Percentiles rank a stretch among this genome's conserved stretches.
phyloP scores from a whole-genome alignment of 2,329 filamentous ascomycete species.

The Botryotinia globosa region DNA sequence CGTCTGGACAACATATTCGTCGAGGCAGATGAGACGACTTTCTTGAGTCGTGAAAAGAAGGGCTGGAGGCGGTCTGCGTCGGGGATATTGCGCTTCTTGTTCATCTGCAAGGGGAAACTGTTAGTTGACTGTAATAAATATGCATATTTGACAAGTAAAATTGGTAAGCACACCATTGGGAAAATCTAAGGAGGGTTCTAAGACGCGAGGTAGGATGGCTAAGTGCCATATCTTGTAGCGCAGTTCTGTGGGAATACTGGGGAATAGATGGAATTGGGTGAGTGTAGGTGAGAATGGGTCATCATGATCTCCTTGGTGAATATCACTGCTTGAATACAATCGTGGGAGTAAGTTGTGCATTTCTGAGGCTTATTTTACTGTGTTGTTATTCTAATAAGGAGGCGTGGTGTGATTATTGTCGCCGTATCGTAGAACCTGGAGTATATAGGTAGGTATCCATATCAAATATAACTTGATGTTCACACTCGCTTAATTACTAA shows the following conservation, averaged over 20 bases:
- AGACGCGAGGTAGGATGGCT: slow-evolving; percentile 20
- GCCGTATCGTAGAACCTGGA: neutral
- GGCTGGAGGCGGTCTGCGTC: neutral
- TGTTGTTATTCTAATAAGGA: neutral
- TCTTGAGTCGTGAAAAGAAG: neutral
- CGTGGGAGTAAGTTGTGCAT: neutral
- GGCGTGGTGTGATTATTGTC: neutral
- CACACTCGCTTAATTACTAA: slow-evolving; percentile 5
- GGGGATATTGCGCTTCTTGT: neutral
- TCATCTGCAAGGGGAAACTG: neutral
- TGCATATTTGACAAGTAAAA: neutral
- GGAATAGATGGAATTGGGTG: slow-evolving; percentile 23
- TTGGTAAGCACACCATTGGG: neutral
- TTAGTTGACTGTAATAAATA: neutral
- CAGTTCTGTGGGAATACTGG: slow-evolving; percentile 24
- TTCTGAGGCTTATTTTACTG: neutral
- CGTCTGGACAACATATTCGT: neutral
- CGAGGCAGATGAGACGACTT: slow-evolving; percentile 12
- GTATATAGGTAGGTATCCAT: no score
- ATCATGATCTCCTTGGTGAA: neutral
- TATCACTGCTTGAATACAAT: slow-evolving; percentile 2
- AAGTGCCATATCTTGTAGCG: slow-evolving; percentile 25
- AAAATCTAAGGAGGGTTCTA: slow-evolving; percentile 23
- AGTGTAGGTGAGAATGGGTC: neutral
- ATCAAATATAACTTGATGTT: neutral